Evolutionary conservation across 208 protist genomes (phyloP).

Genomic region (Crithidia mellificae): DNA sequence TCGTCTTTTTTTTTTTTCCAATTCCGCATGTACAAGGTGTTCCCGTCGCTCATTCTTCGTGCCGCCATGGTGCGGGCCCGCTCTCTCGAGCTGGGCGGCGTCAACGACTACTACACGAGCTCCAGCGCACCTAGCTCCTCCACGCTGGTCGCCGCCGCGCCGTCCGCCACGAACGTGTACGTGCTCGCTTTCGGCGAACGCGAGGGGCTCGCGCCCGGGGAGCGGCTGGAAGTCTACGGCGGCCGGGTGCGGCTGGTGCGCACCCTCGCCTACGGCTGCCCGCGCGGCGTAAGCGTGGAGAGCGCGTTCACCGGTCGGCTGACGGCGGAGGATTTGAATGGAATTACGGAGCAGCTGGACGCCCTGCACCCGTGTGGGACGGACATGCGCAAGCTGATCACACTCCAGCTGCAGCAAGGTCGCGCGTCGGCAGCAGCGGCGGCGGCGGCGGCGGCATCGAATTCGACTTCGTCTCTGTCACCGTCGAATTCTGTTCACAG

Average conservation of each 20-base stretch:
- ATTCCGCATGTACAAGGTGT: constrained; percentile 37
- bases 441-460: no score
- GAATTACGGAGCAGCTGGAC: constrained; percentile 35
- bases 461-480: no score
- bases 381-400: constrained; percentile 12
- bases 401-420: constrained; percentile 4
- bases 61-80: constrained; percentile 45
- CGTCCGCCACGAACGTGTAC: constrained; percentile 69
- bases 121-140: constrained; percentile 37
- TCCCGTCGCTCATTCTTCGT: constrained; percentile 35
- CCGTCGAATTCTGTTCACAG: no score
- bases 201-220: constrained; percentile 64
- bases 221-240: constrained; percentile 74
- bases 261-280: constrained; percentile 49
- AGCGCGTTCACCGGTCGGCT: constrained; percentile 33
- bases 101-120: constrained; percentile 43
- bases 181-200: constrained; percentile 62
- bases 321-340: constrained; percentile 21
- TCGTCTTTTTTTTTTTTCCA: no score
- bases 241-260: constrained; percentile 45
- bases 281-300: constrained; percentile 29
- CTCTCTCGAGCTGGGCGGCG: constrained; percentile 35
- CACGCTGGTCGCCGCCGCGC: constrained; percentile 40
- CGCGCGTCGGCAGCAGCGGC: not conserved
- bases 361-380: constrained; percentile 19